Percentiles rank a stretch among this genome's conserved stretches.
Conservation (phyloP, 177 flowering plant genomes). For the Tripterygium wilfordii region DNA sequence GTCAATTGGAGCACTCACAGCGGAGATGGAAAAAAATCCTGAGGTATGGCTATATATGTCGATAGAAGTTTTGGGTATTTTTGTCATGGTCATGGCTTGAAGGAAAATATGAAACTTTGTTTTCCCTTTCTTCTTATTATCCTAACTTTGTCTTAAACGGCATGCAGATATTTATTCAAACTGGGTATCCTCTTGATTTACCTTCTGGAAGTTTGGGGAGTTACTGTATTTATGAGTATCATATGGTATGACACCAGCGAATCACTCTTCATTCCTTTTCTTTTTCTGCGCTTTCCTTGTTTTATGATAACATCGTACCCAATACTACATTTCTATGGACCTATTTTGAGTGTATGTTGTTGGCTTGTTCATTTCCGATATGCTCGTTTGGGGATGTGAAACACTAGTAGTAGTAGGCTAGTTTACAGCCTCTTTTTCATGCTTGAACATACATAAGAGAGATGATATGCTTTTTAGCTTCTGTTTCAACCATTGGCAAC, state of each 20-base stretch:
- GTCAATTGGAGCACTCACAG: slow-evolving; percentile 82
- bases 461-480: too few species aligned
- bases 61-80: not conserved
- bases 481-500: too few species aligned
- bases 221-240: slow-evolving; percentile 97
- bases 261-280: not conserved
- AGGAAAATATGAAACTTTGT: not conserved
- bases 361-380: too few species aligned
- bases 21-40: slow-evolving; percentile 92
- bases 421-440: too few species aligned
- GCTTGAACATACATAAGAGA: too few species aligned
- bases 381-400: too few species aligned
- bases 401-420: too few species aligned
- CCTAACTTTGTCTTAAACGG: not conserved
- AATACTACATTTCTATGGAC: too few species aligned
- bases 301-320: too few species aligned
- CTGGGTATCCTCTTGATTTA: slow-evolving; percentile 96
- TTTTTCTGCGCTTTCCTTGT: not conserved
- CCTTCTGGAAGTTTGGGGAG: slow-evolving; percentile 98
- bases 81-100: not conserved
- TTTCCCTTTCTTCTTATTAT: not conserved
- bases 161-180: slow-evolving; percentile 96
- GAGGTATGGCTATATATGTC: slow-evolving; percentile 39
- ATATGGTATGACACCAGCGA: slow-evolving; percentile 77
- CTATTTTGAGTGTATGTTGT: too few species aligned